Base-by-base conservation (phyloP, 73 alveolate genomes). In the Urostyla sp. region DNA sequence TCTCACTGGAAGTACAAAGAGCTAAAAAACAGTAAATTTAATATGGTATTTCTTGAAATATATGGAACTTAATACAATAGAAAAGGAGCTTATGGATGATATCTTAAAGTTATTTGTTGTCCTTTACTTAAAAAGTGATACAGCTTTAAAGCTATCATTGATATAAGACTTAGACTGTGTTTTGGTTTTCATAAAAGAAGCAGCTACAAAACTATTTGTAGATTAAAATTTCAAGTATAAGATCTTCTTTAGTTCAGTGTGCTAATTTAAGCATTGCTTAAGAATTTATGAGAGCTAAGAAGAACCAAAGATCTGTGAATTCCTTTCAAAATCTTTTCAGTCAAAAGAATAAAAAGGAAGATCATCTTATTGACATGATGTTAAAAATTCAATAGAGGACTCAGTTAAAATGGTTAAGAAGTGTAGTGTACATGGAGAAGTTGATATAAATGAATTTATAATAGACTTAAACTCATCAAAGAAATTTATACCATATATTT, bases 31-130 rank as follows among this genome's bases (percentile, higher is more conserved):
- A 3, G 69, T 69, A 8, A 69, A 69, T 24, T 46, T 69, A 13
- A 27, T 69, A 23, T 23, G 24, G 8, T 44, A 21, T n/a, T 4
- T 69, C 20, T 32, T 69, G 56, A 45, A 30, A 45, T 46, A 45
- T 13, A 21, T 69, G 36, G 11, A 34, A 10, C 10, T 69, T 2
- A 56, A 69, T 37, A 69, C 24, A 36, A 5, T 16, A 1, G 53
- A 69, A 20, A 44, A 69, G 31, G 83, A 69, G 27, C 57, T 69
- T 8, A 45, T 48, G 69, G 83, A 69, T 32, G 69, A 69, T 48
- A 5, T 69, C 13, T 31, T 69, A 0, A 35, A 48, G 16, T 26
- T 69, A 6, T 69, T 69, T 36, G 72, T 69, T 30, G 49, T 69
- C 72, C 32, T 69, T 4, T 69, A 69, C 35, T 24, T 69, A 8